phyloP scores from a whole-genome alignment of 2,329 filamentous ascomycete genomes.

The Eutypella sp. region DNA sequence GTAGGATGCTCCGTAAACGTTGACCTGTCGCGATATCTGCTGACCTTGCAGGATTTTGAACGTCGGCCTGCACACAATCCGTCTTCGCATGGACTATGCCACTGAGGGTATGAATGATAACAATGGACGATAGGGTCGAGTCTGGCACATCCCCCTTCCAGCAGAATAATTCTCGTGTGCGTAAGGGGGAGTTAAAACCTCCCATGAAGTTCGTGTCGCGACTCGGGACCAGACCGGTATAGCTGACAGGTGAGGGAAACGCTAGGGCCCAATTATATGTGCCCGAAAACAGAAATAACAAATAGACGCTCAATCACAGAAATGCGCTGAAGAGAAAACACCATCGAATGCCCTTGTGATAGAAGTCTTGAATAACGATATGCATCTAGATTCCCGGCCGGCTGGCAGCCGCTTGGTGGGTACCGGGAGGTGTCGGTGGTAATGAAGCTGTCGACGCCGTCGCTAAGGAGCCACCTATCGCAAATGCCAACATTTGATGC shows the following conservation, averaged over 20 bases:
- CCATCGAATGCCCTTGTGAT: conserved; percentile 24
- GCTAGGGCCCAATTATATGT: conserved; percentile 12
- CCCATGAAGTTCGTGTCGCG: no score
- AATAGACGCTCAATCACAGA: conserved; percentile 24
- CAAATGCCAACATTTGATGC: conserved; percentile 26
- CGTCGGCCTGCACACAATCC: neutral
- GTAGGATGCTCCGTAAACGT: neutral
- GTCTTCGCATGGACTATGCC: neutral
- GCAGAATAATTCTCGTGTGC: no score
- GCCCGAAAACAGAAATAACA: conserved; percentile 7
- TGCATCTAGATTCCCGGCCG: conserved; percentile 24
- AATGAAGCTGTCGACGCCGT: conserved; percentile 24
- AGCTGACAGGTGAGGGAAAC: conserved; percentile 6
- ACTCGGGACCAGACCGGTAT: conserved; percentile 2
- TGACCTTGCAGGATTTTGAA: neutral
- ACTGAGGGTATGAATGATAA: neutral
- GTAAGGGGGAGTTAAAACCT: no score
- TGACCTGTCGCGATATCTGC: neutral
- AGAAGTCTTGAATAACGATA: conserved; percentile 21
- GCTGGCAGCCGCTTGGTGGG: conserved; percentile 19
- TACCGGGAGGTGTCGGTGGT: conserved; percentile 20
- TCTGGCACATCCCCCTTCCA: neutral
- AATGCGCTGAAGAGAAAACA: conserved; percentile 23
- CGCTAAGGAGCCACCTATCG: conserved; percentile 24
- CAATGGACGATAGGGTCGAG: neutral